Conservation (phyloP, 1,139 yeast species). For the Saccharomyces pastorianus region DNA sequence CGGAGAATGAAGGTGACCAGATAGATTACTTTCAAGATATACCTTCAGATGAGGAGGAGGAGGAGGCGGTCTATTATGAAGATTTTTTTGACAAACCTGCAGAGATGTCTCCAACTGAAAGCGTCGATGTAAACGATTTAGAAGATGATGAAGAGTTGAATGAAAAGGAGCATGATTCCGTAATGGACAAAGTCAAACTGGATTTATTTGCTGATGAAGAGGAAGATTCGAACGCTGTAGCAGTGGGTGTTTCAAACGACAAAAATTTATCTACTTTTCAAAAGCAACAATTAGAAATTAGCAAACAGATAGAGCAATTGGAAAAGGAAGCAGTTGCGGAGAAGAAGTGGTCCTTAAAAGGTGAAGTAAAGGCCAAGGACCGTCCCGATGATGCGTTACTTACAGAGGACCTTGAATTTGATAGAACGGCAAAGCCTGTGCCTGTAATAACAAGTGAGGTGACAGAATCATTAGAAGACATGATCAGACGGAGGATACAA, state of each 20-base stretch:
- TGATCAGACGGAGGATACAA: conserved; percentile 73
- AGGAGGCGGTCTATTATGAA: conserved; percentile 62
- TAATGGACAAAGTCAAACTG: conserved; percentile 51
- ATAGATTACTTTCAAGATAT: conserved; percentile 60
- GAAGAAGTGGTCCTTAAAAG: conserved; percentile 90
- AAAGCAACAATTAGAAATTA: conserved; percentile 69
- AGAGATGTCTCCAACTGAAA: conserved; percentile 13
- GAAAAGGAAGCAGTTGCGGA: conserved; percentile 86
- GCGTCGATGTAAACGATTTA: conserved; percentile 21
- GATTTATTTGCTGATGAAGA: conserved; percentile 57
- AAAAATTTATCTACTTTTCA: conserved; percentile 65
- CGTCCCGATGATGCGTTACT: conserved; percentile 79
- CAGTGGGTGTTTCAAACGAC: conserved; percentile 36
- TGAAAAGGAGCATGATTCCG: conserved; percentile 45
- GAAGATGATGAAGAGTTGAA: conserved; percentile 30
- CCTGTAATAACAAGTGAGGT: conserved; percentile 88
- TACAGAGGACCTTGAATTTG: conserved; percentile 62
- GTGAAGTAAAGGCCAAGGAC: conserved; percentile 76
- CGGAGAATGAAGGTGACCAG: conserved; percentile 43
- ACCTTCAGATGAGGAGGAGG: conserved; percentile 49
- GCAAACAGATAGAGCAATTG: conserved; percentile 64
- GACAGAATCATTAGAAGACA: conserved; percentile 78
- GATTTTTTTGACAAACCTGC: conserved; percentile 61
- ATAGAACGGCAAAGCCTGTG: conserved; percentile 71
- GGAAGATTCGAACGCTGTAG: conserved; percentile 31